Evolutionary conservation across 257 asterid species (phyloP), one percentile per base, ranked within the genome.

Genomic region (Thymus mandschuricus): DNA sequence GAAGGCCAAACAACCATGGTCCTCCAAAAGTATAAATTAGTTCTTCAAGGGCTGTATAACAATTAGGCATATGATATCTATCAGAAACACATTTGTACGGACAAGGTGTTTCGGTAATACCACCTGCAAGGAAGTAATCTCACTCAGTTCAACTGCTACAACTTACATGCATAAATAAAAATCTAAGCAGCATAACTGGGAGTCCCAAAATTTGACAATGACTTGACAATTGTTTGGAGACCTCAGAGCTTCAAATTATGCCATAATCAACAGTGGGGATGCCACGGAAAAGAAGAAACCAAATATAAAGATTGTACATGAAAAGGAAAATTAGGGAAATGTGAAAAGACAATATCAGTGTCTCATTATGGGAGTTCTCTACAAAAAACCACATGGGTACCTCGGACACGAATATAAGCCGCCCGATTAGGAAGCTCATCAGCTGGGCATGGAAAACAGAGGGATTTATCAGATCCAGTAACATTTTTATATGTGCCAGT

Each of bases 1-100:
- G 91, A 75, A 95, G 89, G 69, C 97, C 96, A 79, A 95, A 95
- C 77, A 86, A 76, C 99, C 99, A 95, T 71, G 98, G 99, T 59
- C 99, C 99, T 55, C 99, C 99, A 87, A 95, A 95, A 58, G 97
- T 92, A 83, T 95, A 88, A 64, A 95, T 85, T 83, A 95, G 79
- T 84, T 95, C 98, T 74, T 92, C 99, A 66, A 95, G 96, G 67
- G 99, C 94, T 35, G 99, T 95, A 79, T 90, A 95, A 82, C 99
- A 95, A 65, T 85, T 83, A 60, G 99, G 99, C 96, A 88, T 90
- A 80, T 92, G 99, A 78, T 92, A 92, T 84, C 97, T 87, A 71
- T 88, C 97, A 1, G 96, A 87, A 69, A 92, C 73, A 76, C 99
- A 95, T 83, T 85, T 78, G 79, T 90, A 95, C 60, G 99, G 99